phyloP scores from a whole-genome alignment of 305 asterid species.

The Fraxinus sp. region DNA sequence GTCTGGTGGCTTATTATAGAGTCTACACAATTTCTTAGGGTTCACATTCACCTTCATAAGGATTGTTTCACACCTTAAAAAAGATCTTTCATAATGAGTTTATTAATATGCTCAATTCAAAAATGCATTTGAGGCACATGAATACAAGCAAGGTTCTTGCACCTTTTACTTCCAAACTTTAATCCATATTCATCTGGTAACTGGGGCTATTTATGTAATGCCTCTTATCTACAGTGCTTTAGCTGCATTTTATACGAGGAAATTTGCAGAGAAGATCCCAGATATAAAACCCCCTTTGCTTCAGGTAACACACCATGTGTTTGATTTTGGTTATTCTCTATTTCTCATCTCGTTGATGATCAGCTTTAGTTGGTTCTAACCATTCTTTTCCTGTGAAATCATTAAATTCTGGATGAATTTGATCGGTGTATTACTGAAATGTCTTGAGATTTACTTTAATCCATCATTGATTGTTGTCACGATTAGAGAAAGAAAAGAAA shows the following conservation, averaged over 20 bases:
- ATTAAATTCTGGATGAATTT: conserved; percentile 2
- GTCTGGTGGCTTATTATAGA: not conserved
- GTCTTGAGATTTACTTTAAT: conserved; percentile 15
- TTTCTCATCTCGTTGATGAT: conserved; percentile 16
- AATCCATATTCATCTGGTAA: conserved; percentile 14
- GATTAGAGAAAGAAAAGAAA: conserved; percentile 5
- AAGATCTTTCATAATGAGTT: not conserved
- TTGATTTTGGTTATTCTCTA: conserved; percentile 23
- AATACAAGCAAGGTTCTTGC: conserved; percentile 18
- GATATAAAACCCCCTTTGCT: conserved; percentile 84
- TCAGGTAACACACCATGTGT: conserved; percentile 59
- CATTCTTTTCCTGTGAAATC: not conserved
- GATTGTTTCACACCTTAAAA: not conserved
- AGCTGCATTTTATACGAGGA: conserved; percentile 93
- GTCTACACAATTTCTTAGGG: not conserved
- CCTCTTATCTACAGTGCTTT: conserved; percentile 64
- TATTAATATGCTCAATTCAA: not conserved
- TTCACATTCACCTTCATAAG: not conserved
- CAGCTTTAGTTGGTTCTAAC: not conserved
- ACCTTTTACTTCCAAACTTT: conserved; percentile 16
- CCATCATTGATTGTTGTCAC: conserved; percentile 7
- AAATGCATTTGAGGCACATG: conserved; percentile 16
- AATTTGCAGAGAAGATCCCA: conserved; percentile 66
- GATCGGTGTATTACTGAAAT: not conserved
- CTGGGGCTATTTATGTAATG: conserved; percentile 18